Conservation (phyloP, 164 flowering plant genomes). For the Berberis thunbergii region DNA sequence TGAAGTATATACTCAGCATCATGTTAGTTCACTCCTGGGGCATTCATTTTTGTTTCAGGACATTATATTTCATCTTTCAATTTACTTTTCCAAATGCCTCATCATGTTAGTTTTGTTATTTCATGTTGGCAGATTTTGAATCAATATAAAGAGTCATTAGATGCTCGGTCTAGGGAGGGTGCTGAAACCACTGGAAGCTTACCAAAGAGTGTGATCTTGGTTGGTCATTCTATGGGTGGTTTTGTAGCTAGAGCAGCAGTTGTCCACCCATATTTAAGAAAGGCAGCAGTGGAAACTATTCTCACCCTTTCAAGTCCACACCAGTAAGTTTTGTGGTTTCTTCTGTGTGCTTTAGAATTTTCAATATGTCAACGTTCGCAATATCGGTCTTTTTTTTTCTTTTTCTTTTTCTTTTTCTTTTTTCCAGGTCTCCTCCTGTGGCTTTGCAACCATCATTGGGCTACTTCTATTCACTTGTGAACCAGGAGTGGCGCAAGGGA, state of each 20-base stretch:
- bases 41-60: no score
- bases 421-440: conserved; percentile 83
- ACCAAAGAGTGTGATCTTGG: conserved; percentile 86
- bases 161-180: conserved; percentile 62
- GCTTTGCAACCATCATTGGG: conserved; percentile 96
- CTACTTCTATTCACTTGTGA: conserved; percentile 66
- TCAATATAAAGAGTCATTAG: conserved; percentile 71
- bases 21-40: no score
- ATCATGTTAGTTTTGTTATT: neutral
- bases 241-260: conserved; percentile 97
- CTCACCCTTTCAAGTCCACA: conserved; percentile 94
- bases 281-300: conserved; percentile 80
- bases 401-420: conserved; percentile 13
- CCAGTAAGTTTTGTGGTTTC: conserved; percentile 45
- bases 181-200: conserved; percentile 47
- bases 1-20: no score
- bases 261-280: conserved; percentile 73
- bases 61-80: no score
- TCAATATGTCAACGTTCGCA: neutral
- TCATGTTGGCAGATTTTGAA: conserved; percentile 64
- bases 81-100: neutral
- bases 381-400: conserved; percentile 5
- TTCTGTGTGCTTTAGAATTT: neutral
- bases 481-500: conserved; percentile 77
- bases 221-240: conserved; percentile 99